Percentiles rank a stretch among this genome's conserved stretches.
These are phyloP conservation scores for Aspergillus texensis DNA, from an alignment of 2,329 filamentous ascomycete species.

Conservation along the genomic window DNA sequence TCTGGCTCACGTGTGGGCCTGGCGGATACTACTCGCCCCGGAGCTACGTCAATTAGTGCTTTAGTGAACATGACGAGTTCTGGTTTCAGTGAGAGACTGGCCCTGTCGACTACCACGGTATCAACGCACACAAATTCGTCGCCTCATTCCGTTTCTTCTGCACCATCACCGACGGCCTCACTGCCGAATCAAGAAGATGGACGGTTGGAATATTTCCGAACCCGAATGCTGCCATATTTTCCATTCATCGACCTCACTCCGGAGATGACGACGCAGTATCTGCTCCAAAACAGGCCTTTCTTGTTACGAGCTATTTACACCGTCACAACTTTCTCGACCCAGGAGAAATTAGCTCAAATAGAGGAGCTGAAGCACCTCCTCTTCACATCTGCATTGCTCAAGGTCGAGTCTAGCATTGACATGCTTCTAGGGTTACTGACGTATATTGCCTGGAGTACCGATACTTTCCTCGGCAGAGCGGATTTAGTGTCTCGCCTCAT, in stretches of 20 bases:
- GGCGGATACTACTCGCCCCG: no score
- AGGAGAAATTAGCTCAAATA: conserved; percentile 27
- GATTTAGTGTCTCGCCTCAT: conserved; percentile 39
- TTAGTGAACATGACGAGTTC: conserved; percentile 2
- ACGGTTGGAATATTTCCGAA: conserved; percentile 32
- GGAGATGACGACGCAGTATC: conserved; percentile 30
- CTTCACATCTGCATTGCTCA: conserved; percentile 30
- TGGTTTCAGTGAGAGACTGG: conserved; percentile 1
- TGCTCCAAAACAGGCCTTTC: conserved; percentile 37
- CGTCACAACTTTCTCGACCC: conserved; percentile 35
- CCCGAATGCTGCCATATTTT: conserved; percentile 39
- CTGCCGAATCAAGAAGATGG: conserved; percentile 22
- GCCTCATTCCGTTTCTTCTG: neutral
- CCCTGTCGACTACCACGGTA: conserved; percentile 3
- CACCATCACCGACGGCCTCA: conserved; percentile 3
- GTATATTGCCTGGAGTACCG: conserved; percentile 43
- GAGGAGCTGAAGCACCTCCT: conserved; percentile 37
- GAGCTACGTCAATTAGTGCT: conserved; percentile 1
- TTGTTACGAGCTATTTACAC: conserved; percentile 41
- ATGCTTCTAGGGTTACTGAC: conserved; percentile 41
- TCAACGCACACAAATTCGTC: conserved; percentile 8
- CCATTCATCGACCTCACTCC: conserved; percentile 37
- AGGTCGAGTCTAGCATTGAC: conserved; percentile 38
- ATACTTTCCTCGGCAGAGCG: conserved; percentile 35
- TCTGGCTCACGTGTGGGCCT: neutral